A percentile compares a stretch with the other conserved stretches of the same genome.
Conservation (phyloP, 345 rosid species). For the Syzygium grande region DNA sequence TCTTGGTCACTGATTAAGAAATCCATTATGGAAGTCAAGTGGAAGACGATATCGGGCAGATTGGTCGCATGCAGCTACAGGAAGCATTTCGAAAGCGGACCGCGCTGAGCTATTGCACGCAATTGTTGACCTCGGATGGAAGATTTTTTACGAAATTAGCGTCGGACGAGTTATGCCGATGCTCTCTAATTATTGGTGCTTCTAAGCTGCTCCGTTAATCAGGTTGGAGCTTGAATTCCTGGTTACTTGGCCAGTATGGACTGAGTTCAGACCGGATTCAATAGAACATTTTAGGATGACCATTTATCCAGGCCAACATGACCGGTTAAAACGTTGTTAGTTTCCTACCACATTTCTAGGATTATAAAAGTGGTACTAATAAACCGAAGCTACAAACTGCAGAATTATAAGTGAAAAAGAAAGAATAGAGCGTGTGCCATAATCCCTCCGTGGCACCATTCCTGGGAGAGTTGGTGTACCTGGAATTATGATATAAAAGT, state of each 20-base stretch:
- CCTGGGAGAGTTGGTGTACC: too few relatives aligned
- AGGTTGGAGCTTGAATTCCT: background rate
- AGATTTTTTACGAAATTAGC: background rate
- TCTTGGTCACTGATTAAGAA: background rate
- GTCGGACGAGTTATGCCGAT: background rate
- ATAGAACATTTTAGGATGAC: too few relatives aligned
- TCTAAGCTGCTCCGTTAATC: background rate
- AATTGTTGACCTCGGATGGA: background rate
- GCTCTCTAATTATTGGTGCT: background rate
- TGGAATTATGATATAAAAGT: too few relatives aligned
- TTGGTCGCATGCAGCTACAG: background rate
- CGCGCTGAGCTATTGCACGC: background rate
- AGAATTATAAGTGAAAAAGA: fast-evolving
- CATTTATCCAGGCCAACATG: too few relatives aligned
- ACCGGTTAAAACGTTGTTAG: too few relatives aligned
- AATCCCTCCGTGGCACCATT: too few relatives aligned
- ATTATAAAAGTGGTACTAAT: too few relatives aligned
- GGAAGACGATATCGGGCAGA: background rate
- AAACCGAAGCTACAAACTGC: fast-evolving
- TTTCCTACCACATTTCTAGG: too few relatives aligned
- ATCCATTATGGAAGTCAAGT: background rate
- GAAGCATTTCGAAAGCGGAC: background rate
- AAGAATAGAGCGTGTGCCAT: fast-evolving
- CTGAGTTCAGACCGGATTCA: background rate
- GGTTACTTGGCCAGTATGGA: fast-evolving